Evolutionary conservation across 2,329 filamentous ascomycete genomes (phyloP), one percentile per base, ranked within the genome.

Genomic region (Colletotrichum camelliae): DNA sequence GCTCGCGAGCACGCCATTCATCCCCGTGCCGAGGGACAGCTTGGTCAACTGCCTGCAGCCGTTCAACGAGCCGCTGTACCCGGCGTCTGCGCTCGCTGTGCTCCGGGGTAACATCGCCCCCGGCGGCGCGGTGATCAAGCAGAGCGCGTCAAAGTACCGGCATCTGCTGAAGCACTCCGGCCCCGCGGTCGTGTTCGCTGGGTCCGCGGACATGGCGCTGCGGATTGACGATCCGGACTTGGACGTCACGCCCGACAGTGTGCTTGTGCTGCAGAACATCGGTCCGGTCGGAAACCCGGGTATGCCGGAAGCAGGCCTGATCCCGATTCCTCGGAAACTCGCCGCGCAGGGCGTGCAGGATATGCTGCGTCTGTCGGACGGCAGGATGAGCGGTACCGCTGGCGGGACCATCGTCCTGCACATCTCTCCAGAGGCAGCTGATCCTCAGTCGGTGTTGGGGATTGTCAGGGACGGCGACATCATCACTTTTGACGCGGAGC

Each of bases 361-460:
- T 77, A 93, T 98, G 83, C 92, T 97, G 5, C 88, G 98, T 2
- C 90, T 98, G 37, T 98, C 95, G 0, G 96, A 98, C 80, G 96
- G 96, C 0, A 86, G 96, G 35, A 98, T 98, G 87, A 94, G 91
- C 29, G 96, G 96, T 6, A 97, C 96, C 0, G 94, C 92, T 3
- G 96, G 97, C 62, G 96, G 96, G 0, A 98, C 97, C 72, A 96
- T 98, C 78, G 95, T 97, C 0, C 92, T 97, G 7, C 96, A 98
- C 79, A 93, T 98, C 7, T 93, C 93, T 4, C 96, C 96, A 1
- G 96, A 98, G 84, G 95, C 95, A 1, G 95, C 94, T 0, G 84
- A 89, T 35, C 94, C 94, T 0, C 92, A 91, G 13, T 95, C 94
- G 0, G 94, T 95, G 1, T 91, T 98, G 77, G 96, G 94, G 0